Conservation (phyloP, 139 green algal species). For the Micromonas pusilla region DNA sequence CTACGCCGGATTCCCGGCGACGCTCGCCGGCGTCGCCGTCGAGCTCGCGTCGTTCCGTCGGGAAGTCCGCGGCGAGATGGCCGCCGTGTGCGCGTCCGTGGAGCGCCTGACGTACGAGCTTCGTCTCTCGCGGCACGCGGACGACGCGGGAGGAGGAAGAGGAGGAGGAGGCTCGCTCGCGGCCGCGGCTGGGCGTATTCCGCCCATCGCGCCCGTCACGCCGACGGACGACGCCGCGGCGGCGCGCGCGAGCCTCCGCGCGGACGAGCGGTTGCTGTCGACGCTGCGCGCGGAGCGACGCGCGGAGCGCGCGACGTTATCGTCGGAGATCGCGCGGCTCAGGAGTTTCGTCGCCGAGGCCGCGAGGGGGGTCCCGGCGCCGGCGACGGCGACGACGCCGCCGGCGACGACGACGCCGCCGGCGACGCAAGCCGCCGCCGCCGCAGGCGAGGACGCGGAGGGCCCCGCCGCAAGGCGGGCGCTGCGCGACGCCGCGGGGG, state of each 20-base stretch:
- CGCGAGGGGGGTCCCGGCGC: neutral
- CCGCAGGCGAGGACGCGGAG: neutral
- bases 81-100: neutral
- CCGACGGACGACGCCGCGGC: neutral
- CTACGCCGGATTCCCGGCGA: neutral
- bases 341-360: neutral
- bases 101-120: neutral
- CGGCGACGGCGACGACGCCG: neutral
- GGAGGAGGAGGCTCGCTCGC: neutral
- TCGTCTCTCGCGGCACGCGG: neutral
- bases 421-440: neutral
- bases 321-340: neutral
- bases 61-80: neutral
- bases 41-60: neutral
- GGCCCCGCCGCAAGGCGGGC: no score
- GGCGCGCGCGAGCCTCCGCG: no score
- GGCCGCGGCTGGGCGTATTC: neutral
- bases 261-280: neutral
- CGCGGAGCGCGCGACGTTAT: neutral
- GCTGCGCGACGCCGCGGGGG: no score
- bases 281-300: neutral
- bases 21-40: neutral
- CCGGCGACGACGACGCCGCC: neutral
- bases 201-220: neutral
- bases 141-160: neutral